Conservation (phyloP, 805 yeast species). For the Nakazawaea holstii region DNA sequence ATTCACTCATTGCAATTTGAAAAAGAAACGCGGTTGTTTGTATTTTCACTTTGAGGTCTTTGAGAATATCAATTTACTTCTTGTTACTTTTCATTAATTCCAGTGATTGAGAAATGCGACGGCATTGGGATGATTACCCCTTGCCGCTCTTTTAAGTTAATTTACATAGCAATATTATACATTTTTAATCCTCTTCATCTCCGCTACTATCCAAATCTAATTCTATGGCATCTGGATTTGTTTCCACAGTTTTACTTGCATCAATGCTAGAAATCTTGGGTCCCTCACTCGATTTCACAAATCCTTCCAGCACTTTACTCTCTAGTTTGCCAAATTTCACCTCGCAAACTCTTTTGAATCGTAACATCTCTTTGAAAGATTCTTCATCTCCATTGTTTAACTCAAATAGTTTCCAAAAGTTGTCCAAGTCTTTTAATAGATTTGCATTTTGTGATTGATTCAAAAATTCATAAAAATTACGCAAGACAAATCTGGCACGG, state of each 20-base stretch:
- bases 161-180: no score
- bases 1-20: no score
- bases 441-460: slow-evolving; percentile 21
- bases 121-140: no score
- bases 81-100: no score
- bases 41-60: no score
- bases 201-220: slow-evolving; percentile 35
- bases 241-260: slow-evolving; percentile 11
- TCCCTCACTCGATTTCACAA: slow-evolving; percentile 37
- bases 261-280: slow-evolving; percentile 26
- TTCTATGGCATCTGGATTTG: slow-evolving; percentile 59
- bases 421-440: slow-evolving; percentile 27
- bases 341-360: slow-evolving; percentile 43
- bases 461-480: slow-evolving; percentile 43
- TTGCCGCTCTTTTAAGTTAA: no score
- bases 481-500: slow-evolving; percentile 60
- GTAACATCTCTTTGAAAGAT: slow-evolving; percentile 69
- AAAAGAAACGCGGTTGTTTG: no score
- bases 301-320: slow-evolving; percentile 27
- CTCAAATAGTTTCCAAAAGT: slow-evolving; percentile 71
- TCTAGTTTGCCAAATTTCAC: slow-evolving; percentile 13
- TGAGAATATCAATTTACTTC: no score
- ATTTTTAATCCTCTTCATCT: slow-evolving; percentile 2
- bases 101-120: no score
- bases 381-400: slow-evolving; percentile 63